These are phyloP conservation scores for Parascedosporium putredinis DNA, from an alignment of 2,329 filamentous ascomycete genomes.

Conservation along the genomic window DNA sequence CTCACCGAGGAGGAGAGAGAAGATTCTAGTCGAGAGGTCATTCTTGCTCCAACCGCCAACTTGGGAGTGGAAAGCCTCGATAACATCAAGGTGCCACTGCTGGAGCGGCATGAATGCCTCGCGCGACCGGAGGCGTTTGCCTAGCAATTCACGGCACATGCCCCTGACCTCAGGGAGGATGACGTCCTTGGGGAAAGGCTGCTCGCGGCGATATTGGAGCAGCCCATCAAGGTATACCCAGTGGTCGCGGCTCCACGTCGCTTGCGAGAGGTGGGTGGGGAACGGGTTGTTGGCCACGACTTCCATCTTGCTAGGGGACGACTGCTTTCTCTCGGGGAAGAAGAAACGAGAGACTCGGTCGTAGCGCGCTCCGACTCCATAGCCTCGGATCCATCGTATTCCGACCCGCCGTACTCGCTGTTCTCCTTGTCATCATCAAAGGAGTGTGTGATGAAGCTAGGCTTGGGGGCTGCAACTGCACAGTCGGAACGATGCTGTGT, in stretches of 20 bases:
- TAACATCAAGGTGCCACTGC: conserved; percentile 47
- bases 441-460: conserved; percentile 5
- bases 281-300: neutral
- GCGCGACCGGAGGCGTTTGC: conserved; percentile 36
- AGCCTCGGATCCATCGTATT: conserved; percentile 9
- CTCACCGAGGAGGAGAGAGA: conserved; percentile 41
- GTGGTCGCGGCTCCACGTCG: conserved; percentile 38
- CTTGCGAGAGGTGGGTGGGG: conserved; percentile 25
- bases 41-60: conserved; percentile 40
- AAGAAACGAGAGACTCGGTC: neutral
- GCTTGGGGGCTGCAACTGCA: conserved; percentile 10
- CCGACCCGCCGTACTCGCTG: conserved; percentile 13
- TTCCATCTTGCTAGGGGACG: no score
- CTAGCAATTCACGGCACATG: conserved; percentile 27
- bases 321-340: no score
- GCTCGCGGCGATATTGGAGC: conserved; percentile 35
- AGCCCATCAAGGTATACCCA: conserved; percentile 44
- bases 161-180: conserved; percentile 3
- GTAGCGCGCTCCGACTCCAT: neutral
- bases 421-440: conserved; percentile 23
- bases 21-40: conserved; percentile 40
- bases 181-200: conserved; percentile 27
- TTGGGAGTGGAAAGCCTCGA: conserved; percentile 40
- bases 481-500: conserved; percentile 20
- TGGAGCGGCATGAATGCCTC: conserved; percentile 37